A percentile compares a stretch with the other conserved stretches of the same genome.
Conservation (phyloP, 2,329 filamentous ascomycete species). For the Aplosporella prunicola region DNA sequence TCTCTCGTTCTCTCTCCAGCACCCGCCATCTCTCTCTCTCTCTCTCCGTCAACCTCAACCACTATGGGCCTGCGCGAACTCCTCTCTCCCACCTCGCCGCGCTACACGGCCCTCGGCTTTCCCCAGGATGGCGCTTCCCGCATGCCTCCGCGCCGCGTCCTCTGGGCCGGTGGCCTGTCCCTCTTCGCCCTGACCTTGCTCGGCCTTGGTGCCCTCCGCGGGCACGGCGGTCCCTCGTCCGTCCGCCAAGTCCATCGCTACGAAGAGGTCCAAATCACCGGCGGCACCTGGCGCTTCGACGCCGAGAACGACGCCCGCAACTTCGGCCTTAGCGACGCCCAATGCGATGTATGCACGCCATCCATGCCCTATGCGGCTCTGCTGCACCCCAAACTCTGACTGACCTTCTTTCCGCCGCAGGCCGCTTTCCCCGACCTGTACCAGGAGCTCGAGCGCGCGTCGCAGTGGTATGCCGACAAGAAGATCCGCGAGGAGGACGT, state of each 20-base stretch:
- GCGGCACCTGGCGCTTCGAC: slow-evolving; percentile 8
- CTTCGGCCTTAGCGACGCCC: slow-evolving; percentile 6
- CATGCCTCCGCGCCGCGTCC: slow-evolving; percentile 2
- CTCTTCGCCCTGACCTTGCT: too few species aligned
- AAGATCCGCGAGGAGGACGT: slow-evolving; percentile 3
- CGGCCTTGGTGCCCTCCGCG: too few species aligned
- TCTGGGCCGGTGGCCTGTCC: too few species aligned
- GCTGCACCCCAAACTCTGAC: too few species aligned
- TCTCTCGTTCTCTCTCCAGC: too few species aligned
- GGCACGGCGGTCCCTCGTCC: too few species aligned
- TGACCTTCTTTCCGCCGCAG: not conserved
- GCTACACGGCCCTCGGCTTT: slow-evolving; percentile 6
- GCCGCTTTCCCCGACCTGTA: slow-evolving; percentile 8
- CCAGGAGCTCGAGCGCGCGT: slow-evolving; percentile 4
- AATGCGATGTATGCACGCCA: slow-evolving; percentile 5
- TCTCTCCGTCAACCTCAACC: slow-evolving; percentile 5
- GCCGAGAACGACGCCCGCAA: slow-evolving; percentile 3
- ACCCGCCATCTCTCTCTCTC: too few species aligned
- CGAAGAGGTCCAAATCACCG: too few species aligned
- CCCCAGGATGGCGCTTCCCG: not conserved
- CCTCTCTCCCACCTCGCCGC: slow-evolving; percentile 4
- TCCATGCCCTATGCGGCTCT: not conserved
- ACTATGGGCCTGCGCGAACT: slow-evolving; percentile 4
- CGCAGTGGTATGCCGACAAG: not conserved
- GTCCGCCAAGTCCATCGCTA: too few species aligned